Percentiles rank a stretch among this genome's conserved stretches.
phyloP scores from a whole-genome alignment of 176 grass and related monocot genomes.

The Zoysia pacifica region DNA sequence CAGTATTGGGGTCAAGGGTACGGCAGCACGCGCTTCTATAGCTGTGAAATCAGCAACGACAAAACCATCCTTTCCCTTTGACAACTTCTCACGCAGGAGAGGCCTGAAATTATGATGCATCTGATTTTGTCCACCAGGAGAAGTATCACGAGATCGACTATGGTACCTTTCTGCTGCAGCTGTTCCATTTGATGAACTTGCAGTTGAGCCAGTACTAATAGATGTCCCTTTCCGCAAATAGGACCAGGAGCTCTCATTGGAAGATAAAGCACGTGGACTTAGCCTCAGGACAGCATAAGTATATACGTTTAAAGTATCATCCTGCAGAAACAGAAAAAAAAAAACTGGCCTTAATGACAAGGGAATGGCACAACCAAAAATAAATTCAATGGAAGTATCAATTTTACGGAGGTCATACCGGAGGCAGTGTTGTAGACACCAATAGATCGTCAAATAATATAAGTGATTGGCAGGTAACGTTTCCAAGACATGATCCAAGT shows the following conservation, averaged over 20 bases:
- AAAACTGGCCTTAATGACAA: slow-evolving; percentile 24
- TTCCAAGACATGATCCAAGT: slow-evolving; percentile 76
- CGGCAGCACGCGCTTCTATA: slow-evolving; percentile 51
- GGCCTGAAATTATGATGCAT: slow-evolving; percentile 65
- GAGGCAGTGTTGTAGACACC: slow-evolving; percentile 82
- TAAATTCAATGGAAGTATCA: slow-evolving; percentile 25
- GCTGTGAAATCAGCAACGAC: slow-evolving; percentile 54
- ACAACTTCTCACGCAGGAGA: slow-evolving; percentile 77
- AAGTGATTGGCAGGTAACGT: slow-evolving; percentile 60
- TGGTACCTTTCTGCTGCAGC: slow-evolving; percentile 60
- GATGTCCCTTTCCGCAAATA: slow-evolving; percentile 86
- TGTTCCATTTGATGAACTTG: slow-evolving; percentile 60
- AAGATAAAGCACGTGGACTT: slow-evolving; percentile 80
- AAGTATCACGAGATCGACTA: slow-evolving; percentile 69
- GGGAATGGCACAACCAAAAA: slow-evolving; percentile 22
- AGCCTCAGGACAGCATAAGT: slow-evolving; percentile 84
- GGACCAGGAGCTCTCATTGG: slow-evolving; percentile 81
- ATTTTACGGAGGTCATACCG: slow-evolving; percentile 54
- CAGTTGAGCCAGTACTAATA: slow-evolving; percentile 45
- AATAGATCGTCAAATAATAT: slow-evolving; percentile 94
- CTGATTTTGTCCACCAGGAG: slow-evolving; percentile 67
- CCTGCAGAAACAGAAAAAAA: slow-evolving; percentile 50
- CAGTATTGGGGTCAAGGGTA: slow-evolving; percentile 59
- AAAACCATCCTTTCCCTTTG: slow-evolving; percentile 93
- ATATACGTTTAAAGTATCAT: slow-evolving; percentile 81